Percentiles rank a stretch among this genome's conserved stretches.
phyloP scores from a whole-genome alignment of 768 basidiomycete genomes.

The Imleria badia region DNA sequence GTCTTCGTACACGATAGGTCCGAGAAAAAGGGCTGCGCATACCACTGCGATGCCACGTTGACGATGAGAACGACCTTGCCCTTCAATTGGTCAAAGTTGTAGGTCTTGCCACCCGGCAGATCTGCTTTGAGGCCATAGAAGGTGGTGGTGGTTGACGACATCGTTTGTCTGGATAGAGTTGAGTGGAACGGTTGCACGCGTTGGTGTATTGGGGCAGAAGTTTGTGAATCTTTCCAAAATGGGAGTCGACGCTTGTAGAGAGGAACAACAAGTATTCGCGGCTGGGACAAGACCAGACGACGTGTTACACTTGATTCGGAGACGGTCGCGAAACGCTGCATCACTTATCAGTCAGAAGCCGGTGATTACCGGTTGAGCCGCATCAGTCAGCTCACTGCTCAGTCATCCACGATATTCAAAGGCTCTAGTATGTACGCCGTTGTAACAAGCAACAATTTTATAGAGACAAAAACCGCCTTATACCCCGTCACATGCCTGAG shows the following conservation, averaged over 20 bases:
- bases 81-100: slow-evolving; percentile 66
- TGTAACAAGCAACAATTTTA: neutral
- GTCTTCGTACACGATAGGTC: neutral
- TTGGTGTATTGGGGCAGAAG: neutral
- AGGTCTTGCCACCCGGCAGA: slow-evolving; percentile 52
- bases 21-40: neutral
- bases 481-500: neutral
- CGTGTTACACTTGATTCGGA: neutral
- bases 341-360: neutral
- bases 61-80: slow-evolving; percentile 80
- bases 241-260: neutral
- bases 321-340: neutral
- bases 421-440: too few species aligned
- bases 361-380: slow-evolving; percentile 4
- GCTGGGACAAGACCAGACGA: neutral
- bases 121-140: slow-evolving; percentile 75
- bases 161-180: slow-evolving; percentile 14
- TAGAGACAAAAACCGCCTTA: neutral
- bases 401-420: too few species aligned
- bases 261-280: neutral
- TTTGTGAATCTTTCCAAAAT: neutral
- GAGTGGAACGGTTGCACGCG: slow-evolving; percentile 11
- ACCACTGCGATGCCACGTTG: slow-evolving; percentile 76
- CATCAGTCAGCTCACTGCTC: too few species aligned
- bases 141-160: slow-evolving; percentile 29